Evolutionary conservation across 202 grass and related monocot genomes (phyloP).

Genomic region (Eragrostis tef): DNA sequence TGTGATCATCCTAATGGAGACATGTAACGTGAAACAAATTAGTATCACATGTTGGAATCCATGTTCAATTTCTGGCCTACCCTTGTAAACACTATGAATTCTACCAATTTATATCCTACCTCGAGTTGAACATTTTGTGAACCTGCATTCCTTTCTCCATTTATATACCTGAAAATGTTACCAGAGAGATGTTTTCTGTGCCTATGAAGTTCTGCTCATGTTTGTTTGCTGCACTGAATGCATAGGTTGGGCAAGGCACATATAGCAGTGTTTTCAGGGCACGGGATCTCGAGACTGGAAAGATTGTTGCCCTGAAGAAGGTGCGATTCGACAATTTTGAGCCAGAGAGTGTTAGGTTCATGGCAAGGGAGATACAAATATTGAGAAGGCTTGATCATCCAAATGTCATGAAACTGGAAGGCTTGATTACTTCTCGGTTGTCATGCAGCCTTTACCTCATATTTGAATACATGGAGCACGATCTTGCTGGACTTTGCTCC

Average conservation of each 20-base stretch:
- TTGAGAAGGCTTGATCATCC: constrained; percentile 89
- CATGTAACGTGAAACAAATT: not conserved
- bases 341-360: constrained; percentile 92
- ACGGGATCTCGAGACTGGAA: constrained; percentile 75
- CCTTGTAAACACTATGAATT: not conserved
- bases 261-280: constrained; percentile 98
- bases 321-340: constrained; percentile 96
- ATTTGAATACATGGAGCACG: constrained; percentile 99
- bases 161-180: not conserved
- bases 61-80: not conserved
- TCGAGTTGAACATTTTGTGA: constrained; percentile 5
- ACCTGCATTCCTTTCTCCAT: not conserved
- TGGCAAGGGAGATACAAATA: constrained; percentile 97
- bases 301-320: constrained; percentile 95
- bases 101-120: not conserved
- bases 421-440: constrained; percentile 83
- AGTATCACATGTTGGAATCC: not conserved
- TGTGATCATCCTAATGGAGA: not conserved
- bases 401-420: constrained; percentile 96
- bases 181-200: not conserved
- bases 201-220: not conserved
- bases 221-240: constrained; percentile 31
- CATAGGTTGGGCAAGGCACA: constrained; percentile 94
- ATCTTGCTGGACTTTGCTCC: constrained; percentile 87
- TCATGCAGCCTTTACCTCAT: constrained; percentile 95